Conservation (phyloP, 768 basidiomycete species). For the Nidula microcarpa region DNA sequence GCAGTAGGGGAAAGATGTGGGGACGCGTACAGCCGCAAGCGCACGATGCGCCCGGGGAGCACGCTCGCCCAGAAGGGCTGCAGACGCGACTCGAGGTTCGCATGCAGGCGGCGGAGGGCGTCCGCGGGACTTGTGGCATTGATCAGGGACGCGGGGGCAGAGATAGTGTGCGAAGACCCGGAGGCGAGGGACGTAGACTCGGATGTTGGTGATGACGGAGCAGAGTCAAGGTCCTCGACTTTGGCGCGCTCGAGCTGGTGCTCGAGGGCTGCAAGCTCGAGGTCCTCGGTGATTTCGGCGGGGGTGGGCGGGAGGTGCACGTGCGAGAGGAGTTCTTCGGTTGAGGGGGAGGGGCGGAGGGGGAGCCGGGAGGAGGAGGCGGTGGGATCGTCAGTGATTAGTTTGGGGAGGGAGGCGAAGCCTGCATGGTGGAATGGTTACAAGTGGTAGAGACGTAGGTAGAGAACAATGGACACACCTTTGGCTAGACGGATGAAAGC, state of each 20-base stretch:
- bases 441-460: background rate
- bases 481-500: slow-evolving; percentile 78
- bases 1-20: slow-evolving; percentile 18
- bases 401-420: slow-evolving; percentile 71
- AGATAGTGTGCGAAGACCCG: too few relatives aligned
- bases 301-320: slow-evolving; percentile 54
- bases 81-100: slow-evolving; percentile 74
- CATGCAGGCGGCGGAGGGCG: slow-evolving; percentile 52
- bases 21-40: slow-evolving; percentile 56
- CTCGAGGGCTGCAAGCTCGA: slow-evolving; percentile 54
- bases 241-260: slow-evolving; percentile 40
- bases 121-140: slow-evolving; percentile 16
- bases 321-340: slow-evolving; percentile 45
- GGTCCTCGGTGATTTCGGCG: slow-evolving; percentile 57
- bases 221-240: slow-evolving; percentile 8
- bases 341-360: slow-evolving; percentile 36
- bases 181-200: slow-evolving; percentile 12
- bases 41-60: slow-evolving; percentile 58
- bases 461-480: slow-evolving; percentile 35
- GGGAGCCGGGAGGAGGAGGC: slow-evolving; percentile 21
- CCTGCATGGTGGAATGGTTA: slow-evolving; percentile 38
- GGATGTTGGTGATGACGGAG: slow-evolving; percentile 11
- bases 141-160: slow-evolving; percentile 7
- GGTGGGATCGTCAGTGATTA: slow-evolving; percentile 29
- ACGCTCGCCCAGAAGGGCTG: slow-evolving; percentile 80